Evolutionary conservation across 1,139 yeast genomes (phyloP), one percentile per base, ranked within the genome.

Genomic region (Yamadazyma dushanensis): DNA sequence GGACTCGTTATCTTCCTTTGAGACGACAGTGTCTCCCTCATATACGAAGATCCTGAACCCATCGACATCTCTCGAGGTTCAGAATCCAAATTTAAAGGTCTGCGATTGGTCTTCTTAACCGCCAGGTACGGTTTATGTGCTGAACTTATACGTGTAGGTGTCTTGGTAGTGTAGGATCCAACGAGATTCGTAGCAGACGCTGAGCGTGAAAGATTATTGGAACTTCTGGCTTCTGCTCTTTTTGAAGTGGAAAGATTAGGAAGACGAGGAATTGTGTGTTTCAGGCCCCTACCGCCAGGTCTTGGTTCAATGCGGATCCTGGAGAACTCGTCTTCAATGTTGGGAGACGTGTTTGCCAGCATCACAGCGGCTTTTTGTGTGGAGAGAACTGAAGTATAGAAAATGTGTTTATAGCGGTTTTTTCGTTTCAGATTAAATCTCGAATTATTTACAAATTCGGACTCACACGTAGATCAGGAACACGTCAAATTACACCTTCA

Each of bases 1-100:
- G 50, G 50, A 36, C 37, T 47, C 8, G 42, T 29, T 13, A 31
- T 34, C 30, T 40, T 42, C 17, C 44, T 36, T 28, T 37, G 24
- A 1, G 51, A 47, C 6, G 50, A 45, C 8, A 47, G 37, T 3
- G 52, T 48, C 10, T 41, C 49, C 36, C 37, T 45, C 52, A 48
- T 48, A 25, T 47, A 48, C 5, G 48, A 43, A 14, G 44, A 24
- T 14, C 36, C 41, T 5, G 29, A 11, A 5, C n/a, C 11, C 20
- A 8, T 5, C 19, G 7, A 10, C 20, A n/a, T n/a, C n/a, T n/a
- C n/a, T n/a, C n/a, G n/a, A n/a, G n/a, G n/a, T n/a, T n/a, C n/a
- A n/a, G n/a, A n/a, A n/a, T n/a, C n/a, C n/a, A n/a, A n/a, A 19
- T 35, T 32, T 21, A 22, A 8, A 13, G 16, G 25, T 11, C 30